A percentile compares a stretch with the other conserved stretches of the same genome.
These are phyloP conservation scores for Lippia alba DNA, from an alignment of 305 asterid genomes.

Conservation along the genomic window DNA sequence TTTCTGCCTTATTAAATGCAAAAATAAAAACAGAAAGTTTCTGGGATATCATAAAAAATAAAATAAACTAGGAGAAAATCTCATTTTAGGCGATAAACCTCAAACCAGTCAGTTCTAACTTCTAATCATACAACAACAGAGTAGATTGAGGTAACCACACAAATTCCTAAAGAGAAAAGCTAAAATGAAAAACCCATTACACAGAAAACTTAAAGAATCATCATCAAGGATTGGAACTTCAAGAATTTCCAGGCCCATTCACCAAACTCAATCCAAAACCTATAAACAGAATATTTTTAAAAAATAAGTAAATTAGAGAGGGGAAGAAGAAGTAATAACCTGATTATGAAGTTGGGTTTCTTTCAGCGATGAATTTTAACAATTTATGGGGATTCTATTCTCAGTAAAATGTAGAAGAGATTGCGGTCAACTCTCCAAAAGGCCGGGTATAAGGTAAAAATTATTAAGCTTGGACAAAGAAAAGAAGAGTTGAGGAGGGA, in stretches of 20 bases:
- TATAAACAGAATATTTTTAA: neutral
- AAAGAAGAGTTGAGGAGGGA: slow-evolving; percentile 9
- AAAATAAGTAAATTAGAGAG: neutral
- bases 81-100: slow-evolving; percentile 1
- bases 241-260: neutral
- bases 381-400: slow-evolving; percentile 1
- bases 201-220: neutral
- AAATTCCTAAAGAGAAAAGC: neutral
- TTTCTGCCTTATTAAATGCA: slow-evolving; percentile 11
- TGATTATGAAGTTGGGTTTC: slow-evolving; percentile 21
- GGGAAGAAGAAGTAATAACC: slow-evolving; percentile 24
- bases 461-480: slow-evolving; percentile 3
- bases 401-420: neutral
- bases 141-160: neutral
- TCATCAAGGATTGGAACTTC: neutral
- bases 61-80: neutral
- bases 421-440: slow-evolving; percentile 35
- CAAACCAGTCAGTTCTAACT: neutral
- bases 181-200: slow-evolving; percentile 20
- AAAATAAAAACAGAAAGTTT: neutral
- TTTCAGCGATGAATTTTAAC: slow-evolving; percentile 2
- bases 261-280: neutral
- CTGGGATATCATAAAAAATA: neutral
- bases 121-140: slow-evolving; percentile 6
- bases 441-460: neutral